phyloP scores from a whole-genome alignment of 148 eudicot genomes.

The Dysphania ambrosioides region DNA sequence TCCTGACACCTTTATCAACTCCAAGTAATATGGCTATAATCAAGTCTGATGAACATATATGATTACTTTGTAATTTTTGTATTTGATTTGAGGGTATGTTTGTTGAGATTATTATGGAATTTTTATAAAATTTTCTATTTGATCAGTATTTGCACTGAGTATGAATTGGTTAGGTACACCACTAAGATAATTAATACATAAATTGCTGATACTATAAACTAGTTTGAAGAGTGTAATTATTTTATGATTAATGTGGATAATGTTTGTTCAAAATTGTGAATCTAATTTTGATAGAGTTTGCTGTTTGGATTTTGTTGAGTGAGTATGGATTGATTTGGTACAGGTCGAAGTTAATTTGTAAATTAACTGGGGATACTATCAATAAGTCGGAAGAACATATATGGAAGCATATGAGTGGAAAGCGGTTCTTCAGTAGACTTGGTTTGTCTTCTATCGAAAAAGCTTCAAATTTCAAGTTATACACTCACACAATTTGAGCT shows the following conservation, averaged over 20 bases:
- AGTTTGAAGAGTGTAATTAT: conserved; percentile 70
- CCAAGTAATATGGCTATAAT: too few species aligned
- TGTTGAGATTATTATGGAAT: not conserved
- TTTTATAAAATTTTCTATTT: not conserved
- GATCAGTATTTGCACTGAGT: not conserved
- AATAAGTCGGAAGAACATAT: conserved; percentile 94
- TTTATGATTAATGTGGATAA: not conserved
- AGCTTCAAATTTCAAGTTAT: not conserved
- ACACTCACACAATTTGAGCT: not conserved
- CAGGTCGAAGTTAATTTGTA: conserved; percentile 77
- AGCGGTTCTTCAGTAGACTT: conserved; percentile 68
- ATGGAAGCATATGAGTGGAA: conserved; percentile 97
- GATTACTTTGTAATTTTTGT: not conserved
- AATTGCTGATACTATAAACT: conserved; percentile 69
- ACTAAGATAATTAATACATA: conserved; percentile 72
- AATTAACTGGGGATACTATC: conserved; percentile 67
- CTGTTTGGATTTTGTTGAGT: not conserved
- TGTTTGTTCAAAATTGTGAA: not conserved
- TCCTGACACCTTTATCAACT: too few species aligned
- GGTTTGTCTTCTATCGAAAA: conserved; percentile 40
- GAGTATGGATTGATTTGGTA: conserved; percentile 17
- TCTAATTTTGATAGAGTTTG: not conserved
- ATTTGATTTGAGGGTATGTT: not conserved
- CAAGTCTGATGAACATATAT: too few species aligned
- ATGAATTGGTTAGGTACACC: conserved; percentile 34